Percentiles rank a stretch among this genome's conserved stretches.
Evolutionary conservation across 2,329 filamentous ascomycete genomes (phyloP).

Genomic region (Ascosphaera aggregata): DNA sequence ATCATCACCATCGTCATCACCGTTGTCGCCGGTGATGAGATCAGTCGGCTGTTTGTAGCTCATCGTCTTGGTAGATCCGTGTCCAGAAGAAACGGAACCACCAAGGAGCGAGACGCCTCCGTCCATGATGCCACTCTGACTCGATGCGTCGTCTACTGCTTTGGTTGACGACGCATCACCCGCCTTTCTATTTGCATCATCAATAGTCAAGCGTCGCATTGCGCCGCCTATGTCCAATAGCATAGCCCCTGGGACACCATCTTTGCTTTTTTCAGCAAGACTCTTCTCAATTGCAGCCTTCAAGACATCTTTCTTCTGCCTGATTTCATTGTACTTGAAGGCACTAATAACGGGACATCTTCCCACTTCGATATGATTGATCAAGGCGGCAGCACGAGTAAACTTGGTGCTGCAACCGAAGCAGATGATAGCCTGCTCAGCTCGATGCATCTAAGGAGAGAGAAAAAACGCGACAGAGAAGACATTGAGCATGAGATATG

Average conservation of each 20-base stretch:
- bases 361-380: conserved; percentile 31
- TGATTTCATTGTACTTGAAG: conserved; percentile 22
- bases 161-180: not conserved
- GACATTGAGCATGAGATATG: too few species aligned
- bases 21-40: not conserved
- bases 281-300: conserved; percentile 11
- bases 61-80: not conserved
- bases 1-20: not conserved
- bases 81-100: not conserved
- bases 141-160: not conserved
- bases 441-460: conserved; percentile 21
- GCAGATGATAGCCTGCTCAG: conserved; percentile 28
- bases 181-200: not conserved
- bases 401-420: conserved; percentile 24
- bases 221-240: not conserved
- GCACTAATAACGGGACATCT: conserved; percentile 23
- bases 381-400: conserved; percentile 23
- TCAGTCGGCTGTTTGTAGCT: not conserved
- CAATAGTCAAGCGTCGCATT: not conserved
- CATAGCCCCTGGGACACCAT: conserved; percentile 1
- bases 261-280: not conserved
- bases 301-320: conserved; percentile 27
- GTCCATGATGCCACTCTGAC: not conserved
- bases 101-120: not conserved
- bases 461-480: too few species aligned